Conservation (phyloP, 345 rosid species). For the Eucalyptus victrix region DNA sequence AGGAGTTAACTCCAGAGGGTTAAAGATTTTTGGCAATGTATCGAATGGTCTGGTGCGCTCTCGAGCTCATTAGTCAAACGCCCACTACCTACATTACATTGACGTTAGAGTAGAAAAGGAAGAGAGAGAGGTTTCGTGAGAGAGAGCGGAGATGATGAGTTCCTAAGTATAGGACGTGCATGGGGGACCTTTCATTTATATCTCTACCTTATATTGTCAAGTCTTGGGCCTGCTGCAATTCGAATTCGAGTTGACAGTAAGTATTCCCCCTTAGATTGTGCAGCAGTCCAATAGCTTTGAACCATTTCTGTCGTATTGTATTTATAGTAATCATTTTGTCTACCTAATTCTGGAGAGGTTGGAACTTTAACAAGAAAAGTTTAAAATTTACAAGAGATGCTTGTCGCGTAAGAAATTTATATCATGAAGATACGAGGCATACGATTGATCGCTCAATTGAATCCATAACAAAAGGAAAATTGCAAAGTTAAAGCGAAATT, state of each 20-base stretch:
- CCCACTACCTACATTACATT: background rate
- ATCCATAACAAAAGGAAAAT: background rate
- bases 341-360: background rate
- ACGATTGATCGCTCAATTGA: background rate
- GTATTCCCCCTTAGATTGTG: background rate
- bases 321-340: background rate
- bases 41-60: background rate
- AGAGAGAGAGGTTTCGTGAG: background rate
- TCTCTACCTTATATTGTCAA: background rate
- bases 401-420: background rate
- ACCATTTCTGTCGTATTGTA: background rate
- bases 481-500: background rate
- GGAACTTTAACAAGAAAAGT: background rate
- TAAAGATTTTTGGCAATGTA: conserved; percentile 32
- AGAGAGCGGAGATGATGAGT: background rate
- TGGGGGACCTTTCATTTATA: background rate
- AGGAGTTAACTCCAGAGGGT: conserved; percentile 45
- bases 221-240: background rate
- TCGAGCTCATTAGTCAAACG: conserved; percentile 21
- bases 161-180: background rate
- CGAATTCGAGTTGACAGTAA: background rate
- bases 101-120: background rate
- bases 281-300: background rate
- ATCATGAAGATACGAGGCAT: background rate
- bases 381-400: background rate